Base-by-base conservation (phyloP, 148 eudicot species). In the Cornus kousa region DNA sequence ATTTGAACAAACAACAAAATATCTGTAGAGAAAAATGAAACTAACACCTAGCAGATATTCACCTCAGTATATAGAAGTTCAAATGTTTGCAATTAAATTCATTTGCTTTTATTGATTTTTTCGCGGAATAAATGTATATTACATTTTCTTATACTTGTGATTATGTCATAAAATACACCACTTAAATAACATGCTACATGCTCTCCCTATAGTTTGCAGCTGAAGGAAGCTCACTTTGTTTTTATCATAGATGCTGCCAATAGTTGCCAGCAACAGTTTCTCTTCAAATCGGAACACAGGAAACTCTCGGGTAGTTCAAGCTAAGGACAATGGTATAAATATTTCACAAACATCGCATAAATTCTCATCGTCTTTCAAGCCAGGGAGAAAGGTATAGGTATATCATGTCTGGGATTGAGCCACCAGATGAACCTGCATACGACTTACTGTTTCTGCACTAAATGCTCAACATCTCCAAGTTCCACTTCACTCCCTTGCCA, bases 401-500 rank as follows among this genome's bases (percentile, higher is more conserved):
- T 4, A 11, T 53, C 28, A 28, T 28, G 28, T 28, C 17, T 53
- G 59, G 17, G 59, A 53, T 11, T 53, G 59, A 53, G 59, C 5
- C 14, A 16, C 59, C 59, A 53, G 19, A 53, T 14, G 17, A 53
- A 53, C 59, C 59, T 13, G 59, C 17, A 17, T 10, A 53, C 59
- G 12, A 53, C 66, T 82, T 57, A 76, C 33, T 68, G 24, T 64
- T 88, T 89, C 67, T 83, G 88, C 83, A 90, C 90, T 48, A 90
- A 78, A 77, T 80, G 85, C 75, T 86, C 89, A 69, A 75, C 78
- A 71, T 86, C 89, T 50, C 88, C 89, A 9, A 90, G 83, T 86
- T 94, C 93, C 69, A 87, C 73, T 78, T 83, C 91, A 13, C 78
- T 71, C 23, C 82, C 86, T 75, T 76, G 75, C 65, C 71, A 33